Evolutionary conservation across 495 filamentous ascomycete species (phyloP).

Genomic region (Penicillium malachiteum): DNA sequence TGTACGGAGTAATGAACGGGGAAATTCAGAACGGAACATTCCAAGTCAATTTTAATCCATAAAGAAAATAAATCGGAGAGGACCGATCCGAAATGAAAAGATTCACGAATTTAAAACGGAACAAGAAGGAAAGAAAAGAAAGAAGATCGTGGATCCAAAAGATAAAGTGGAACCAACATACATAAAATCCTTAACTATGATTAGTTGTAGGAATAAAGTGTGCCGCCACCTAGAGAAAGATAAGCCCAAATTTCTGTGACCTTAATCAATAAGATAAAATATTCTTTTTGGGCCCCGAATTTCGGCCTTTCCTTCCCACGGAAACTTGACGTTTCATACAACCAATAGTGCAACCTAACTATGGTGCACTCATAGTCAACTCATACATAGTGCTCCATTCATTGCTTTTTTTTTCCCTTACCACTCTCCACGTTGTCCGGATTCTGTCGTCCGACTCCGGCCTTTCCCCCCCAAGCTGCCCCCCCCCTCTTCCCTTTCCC

Average conservation of each 20-base stretch:
- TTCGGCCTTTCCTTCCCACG: conserved; percentile 35
- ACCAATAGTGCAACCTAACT: not conserved
- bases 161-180: not conserved
- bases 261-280: conserved; percentile 42
- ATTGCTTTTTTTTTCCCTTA: conserved; percentile 12
- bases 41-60: not conserved
- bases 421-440: conserved; percentile 12
- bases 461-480: conserved; percentile 16
- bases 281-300: conserved; percentile 28
- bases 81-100: conserved; percentile 22
- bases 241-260: conserved; percentile 41
- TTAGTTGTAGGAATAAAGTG: conserved; percentile 2
- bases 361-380: no score
- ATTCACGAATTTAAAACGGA: conserved; percentile 13
- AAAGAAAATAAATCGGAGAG: conserved; percentile 20
- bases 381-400: not conserved
- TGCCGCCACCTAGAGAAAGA: conserved; percentile 28
- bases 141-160: not conserved
- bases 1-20: no score
- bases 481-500: conserved; percentile 6
- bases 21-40: not conserved
- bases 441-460: conserved; percentile 40
- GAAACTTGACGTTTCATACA: conserved; percentile 12
- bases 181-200: not conserved
- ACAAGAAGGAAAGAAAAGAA: conserved; percentile 1